A percentile compares a stretch with the other conserved stretches of the same genome.
Evolutionary conservation across 169 alveolate genomes (phyloP).

Genomic region (Plasmodium reichenowi): DNA sequence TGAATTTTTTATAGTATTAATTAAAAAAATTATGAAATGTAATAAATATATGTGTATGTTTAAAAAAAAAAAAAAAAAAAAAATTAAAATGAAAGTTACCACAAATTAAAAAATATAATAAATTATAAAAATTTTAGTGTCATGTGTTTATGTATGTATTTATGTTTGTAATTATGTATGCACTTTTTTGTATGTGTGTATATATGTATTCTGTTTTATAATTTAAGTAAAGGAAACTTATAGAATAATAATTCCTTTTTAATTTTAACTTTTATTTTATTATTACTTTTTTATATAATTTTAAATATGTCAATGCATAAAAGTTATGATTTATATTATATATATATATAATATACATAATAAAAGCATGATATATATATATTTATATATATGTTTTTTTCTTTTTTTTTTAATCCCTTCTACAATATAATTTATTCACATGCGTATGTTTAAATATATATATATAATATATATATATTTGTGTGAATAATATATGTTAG

Average conservation of each 20-base stretch:
- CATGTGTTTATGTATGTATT: background rate
- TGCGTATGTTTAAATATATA: no score
- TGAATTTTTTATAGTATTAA: no score
- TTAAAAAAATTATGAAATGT: no score
- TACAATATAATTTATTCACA: no score
- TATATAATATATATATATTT: no score
- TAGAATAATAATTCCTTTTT: background rate
- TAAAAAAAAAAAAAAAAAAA: constrained; percentile 2
- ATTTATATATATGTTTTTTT: no score
- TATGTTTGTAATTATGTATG: constrained; percentile 11
- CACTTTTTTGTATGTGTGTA: background rate
- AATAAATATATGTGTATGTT: background rate
- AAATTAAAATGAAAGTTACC: background rate
- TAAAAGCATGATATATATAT: no score
- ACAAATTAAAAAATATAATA: background rate
- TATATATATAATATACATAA: background rate
- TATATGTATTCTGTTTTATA: background rate
- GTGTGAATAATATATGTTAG: no score
- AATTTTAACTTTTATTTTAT: no score
- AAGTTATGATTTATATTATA: background rate
- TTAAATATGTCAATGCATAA: background rate
- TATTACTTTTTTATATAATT: background rate
- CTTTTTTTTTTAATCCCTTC: no score
- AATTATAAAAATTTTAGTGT: background rate
- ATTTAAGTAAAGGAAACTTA: background rate